These are phyloP conservation scores for Hypsizygus ulmarius DNA, from an alignment of 1,284 basidiomycete species.

Conservation along the genomic window DNA sequence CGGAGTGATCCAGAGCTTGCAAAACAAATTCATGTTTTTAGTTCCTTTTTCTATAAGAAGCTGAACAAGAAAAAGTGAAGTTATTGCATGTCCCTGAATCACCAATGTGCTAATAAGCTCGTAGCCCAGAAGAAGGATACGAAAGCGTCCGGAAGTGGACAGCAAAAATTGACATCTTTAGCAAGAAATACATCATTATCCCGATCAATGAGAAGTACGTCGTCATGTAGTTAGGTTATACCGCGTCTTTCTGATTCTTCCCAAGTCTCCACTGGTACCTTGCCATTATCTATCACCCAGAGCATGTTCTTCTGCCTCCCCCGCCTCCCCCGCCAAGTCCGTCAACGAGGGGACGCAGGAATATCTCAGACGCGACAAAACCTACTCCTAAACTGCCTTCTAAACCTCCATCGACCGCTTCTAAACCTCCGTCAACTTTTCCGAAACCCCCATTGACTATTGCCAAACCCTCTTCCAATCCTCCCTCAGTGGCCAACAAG, in stretches of 20 bases:
- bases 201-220: slow-evolving; percentile 95
- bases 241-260: slow-evolving; percentile 1
- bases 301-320: slow-evolving; percentile 50
- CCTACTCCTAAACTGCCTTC: background rate
- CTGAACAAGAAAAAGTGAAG: slow-evolving; percentile 73
- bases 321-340: slow-evolving; percentile 25
- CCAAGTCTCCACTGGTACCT: slow-evolving; percentile 94
- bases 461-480: background rate
- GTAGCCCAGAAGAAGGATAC: slow-evolving; percentile 68
- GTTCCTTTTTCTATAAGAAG: slow-evolving; percentile 97
- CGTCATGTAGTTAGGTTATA: background rate
- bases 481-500: background rate
- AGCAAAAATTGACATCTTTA: slow-evolving; percentile 80
- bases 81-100: background rate
- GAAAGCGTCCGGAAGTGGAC: slow-evolving; percentile 94
- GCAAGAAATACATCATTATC: slow-evolving; percentile 89
- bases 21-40: slow-evolving; percentile 86
- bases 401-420: background rate
- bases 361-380: slow-evolving; percentile 1
- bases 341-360: slow-evolving; percentile 15
- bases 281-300: slow-evolving; percentile 88
- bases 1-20: slow-evolving; percentile 57
- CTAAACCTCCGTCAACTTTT: background rate
- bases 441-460: background rate
- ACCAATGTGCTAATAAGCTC: slow-evolving; percentile 6